These are phyloP conservation scores for Olyra latifolia DNA, from an alignment of 176 grass and related monocot genomes.

Conservation along the genomic window DNA sequence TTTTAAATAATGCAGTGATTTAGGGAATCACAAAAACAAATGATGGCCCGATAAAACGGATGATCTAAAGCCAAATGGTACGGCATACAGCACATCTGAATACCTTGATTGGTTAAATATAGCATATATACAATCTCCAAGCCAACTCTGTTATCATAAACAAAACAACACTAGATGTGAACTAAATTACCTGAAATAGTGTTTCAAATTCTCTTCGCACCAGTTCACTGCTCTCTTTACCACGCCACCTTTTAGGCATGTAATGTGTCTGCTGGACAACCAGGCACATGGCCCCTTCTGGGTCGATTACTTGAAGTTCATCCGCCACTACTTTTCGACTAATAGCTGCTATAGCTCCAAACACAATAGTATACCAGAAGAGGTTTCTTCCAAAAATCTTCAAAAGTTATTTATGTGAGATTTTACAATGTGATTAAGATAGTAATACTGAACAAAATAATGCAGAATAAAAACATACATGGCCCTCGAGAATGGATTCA, in stretches of 20 bases:
- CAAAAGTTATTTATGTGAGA: slow-evolving; percentile 20
- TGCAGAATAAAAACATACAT: slow-evolving; percentile 55
- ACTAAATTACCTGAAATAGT: slow-evolving; percentile 71
- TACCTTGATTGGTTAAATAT: not conserved
- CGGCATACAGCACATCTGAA: not conserved
- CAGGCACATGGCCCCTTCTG: slow-evolving; percentile 83
- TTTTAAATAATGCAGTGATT: not conserved
- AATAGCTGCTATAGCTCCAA: slow-evolving; percentile 93
- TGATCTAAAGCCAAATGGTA: slow-evolving; percentile 3
- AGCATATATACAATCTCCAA: not conserved
- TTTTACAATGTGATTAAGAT: slow-evolving; percentile 11
- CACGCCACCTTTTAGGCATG: slow-evolving; percentile 93
- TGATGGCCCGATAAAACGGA: not conserved
- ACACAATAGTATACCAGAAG: slow-evolving; percentile 97
- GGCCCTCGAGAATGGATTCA: slow-evolving; percentile 92
- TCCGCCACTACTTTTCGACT: slow-evolving; percentile 86
- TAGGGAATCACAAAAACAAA: not conserved
- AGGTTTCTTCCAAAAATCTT: slow-evolving; percentile 94
- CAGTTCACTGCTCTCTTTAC: slow-evolving; percentile 79
- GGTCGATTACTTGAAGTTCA: slow-evolving; percentile 96
- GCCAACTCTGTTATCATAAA: not conserved
- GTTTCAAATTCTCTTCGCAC: slow-evolving; percentile 85
- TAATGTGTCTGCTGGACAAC: slow-evolving; percentile 88
- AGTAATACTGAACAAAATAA: slow-evolving; percentile 1
- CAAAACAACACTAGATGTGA: not conserved